Base-by-base conservation (phyloP, 805 yeast species). In the Saccharomyces cerevisiae region DNA sequence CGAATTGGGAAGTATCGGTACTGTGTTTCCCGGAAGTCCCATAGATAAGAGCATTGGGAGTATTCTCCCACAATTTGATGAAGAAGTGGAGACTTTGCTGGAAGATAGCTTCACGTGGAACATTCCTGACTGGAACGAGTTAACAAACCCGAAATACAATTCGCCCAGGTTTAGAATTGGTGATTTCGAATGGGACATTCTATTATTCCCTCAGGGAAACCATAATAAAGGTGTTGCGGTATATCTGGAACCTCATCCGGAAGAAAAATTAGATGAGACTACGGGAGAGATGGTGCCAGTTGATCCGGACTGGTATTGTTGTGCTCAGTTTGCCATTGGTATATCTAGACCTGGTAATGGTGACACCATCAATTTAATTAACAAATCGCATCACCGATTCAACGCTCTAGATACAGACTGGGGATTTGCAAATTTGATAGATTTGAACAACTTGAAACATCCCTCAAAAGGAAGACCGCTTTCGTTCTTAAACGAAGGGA, bases 341-440 rank as follows among this genome's bases (percentile, higher is more conserved):
- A 75, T 89, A 54, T 90, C 97, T 81, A 87, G 87, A 64, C 96
- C 97, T 0, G 73, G 62, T 2, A 62, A 75, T 4, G 80, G 84
- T 63, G 86, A 91, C 0, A 68, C 76, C 4, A 72, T 80, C n/a
- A 83, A 79, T 64, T 73, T 81, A 27, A 71, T 79, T 11, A 84
- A 82, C 62, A 77, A 79, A 6, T 85, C 96, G 0, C 80, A 81
- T 55, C 96, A 90, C 67, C 75, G 99, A 57, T 94, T 89, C 72
- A 81, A 77, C 59, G 76, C 82, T 9, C 73, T 76, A 49, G 96
- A 88, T 53, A 80, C 88, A 1, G 99, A 94, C 69, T 94, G 99
- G 99, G 99, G 99, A 28, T 94, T 94, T 70, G 80, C 91, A 9
- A 83, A 83, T 55, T 83, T 89, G 62, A 73, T 83, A 21, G 92